Conservation (phyloP, 306 rosid genomes). For the Castanopsis chinensis region DNA sequence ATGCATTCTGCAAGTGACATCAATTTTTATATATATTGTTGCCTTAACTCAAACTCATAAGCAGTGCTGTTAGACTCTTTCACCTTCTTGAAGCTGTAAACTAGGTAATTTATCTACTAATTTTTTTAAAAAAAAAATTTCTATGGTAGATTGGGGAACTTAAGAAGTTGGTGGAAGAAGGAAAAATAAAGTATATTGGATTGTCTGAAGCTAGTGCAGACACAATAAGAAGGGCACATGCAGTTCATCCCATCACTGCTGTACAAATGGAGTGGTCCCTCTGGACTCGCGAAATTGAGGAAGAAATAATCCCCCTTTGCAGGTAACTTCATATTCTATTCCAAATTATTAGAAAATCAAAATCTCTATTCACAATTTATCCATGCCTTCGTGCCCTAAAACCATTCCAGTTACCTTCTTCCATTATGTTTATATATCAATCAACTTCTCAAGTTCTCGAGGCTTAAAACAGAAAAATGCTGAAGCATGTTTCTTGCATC, state of each 20-base stretch:
- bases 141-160: constrained; percentile 56
- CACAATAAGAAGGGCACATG: constrained; percentile 70
- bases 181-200: constrained; percentile 65
- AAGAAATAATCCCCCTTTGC: constrained; percentile 66
- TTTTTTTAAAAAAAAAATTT: no score
- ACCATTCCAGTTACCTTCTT: not conserved
- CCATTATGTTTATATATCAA: not conserved
- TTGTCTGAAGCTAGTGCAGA: constrained; percentile 67
- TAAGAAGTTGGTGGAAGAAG: constrained; percentile 60
- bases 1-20: not conserved
- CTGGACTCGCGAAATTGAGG: constrained; percentile 74
- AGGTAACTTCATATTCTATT: constrained; percentile 31
- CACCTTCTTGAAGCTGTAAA: not conserved
- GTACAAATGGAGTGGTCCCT: constrained; percentile 77
- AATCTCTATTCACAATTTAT: not conserved
- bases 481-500: not conserved
- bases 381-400: not conserved
- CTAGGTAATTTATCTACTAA: no score
- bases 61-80: constrained; percentile 4
- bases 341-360: not conserved
- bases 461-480: not conserved
- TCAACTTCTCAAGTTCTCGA: not conserved
- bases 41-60: not conserved
- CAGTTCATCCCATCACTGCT: constrained; percentile 80
- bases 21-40: not conserved